A percentile compares a stretch with the other conserved stretches of the same genome.
Evolutionary conservation across 139 green algal genomes (phyloP).

Genomic region (Dunaliella sp.): DNA sequence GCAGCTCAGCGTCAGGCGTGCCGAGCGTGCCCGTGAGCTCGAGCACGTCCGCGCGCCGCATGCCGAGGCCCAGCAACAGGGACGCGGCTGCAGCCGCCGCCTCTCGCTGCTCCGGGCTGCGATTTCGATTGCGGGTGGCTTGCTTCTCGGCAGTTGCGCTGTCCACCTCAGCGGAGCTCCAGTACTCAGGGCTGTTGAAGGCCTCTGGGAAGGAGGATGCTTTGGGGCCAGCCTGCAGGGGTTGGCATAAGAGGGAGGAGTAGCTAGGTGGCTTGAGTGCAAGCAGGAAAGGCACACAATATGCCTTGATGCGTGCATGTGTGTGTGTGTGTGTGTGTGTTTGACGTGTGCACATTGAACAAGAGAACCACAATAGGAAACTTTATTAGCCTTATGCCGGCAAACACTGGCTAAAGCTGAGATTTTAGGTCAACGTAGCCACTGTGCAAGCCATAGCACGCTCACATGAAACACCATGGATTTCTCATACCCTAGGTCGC

Average conservation of each 20-base stretch:
- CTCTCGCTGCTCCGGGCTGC: neutral
- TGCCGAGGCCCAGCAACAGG: slow-evolving; percentile 5
- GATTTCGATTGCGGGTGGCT: neutral
- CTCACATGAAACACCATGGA: neutral
- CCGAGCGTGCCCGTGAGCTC: neutral
- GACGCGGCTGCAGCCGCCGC: neutral
- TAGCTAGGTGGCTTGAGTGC: neutral
- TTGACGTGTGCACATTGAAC: neutral
- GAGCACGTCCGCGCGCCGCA: neutral
- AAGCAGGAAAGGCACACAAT: neutral
- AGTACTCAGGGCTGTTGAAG: neutral
- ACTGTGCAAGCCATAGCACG: neutral
- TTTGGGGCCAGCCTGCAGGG: neutral
- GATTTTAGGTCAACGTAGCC: too few species aligned
- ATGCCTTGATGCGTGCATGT: neutral
- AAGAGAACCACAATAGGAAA: neutral
- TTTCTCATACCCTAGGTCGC: neutral
- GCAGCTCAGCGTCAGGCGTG: neutral
- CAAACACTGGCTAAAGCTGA: too few species aligned
- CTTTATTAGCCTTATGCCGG: neutral
- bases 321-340: too few species aligned
- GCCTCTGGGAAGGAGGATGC: neutral
- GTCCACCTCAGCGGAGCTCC: neutral
- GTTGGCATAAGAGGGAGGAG: neutral
- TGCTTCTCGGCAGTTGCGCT: neutral